Evolutionary conservation across 768 basidiomycete genomes (phyloP).

Genomic region (Lyophyllum semitale): DNA sequence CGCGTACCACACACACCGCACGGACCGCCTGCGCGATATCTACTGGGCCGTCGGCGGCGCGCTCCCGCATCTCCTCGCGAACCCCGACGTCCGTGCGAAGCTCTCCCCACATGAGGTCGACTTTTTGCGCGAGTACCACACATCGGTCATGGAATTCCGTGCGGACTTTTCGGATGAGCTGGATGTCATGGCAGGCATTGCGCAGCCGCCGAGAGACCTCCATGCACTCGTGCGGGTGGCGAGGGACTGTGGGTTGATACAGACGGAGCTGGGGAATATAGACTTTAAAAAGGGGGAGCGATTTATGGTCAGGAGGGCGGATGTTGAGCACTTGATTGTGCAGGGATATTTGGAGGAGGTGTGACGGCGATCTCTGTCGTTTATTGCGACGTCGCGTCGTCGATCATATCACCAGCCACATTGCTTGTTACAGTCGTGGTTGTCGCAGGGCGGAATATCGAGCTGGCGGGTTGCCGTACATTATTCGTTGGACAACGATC

Average conservation of each 20-base stretch:
- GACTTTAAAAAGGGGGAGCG: constrained; percentile 89
- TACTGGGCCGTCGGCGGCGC: constrained; percentile 93
- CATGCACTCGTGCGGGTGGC: constrained; percentile 87
- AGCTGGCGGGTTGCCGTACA: too few species aligned
- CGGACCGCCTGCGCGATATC: constrained; percentile 80
- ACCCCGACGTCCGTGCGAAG: constrained; percentile 67
- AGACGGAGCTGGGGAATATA: constrained; percentile 88
- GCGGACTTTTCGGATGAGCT: constrained; percentile 83
- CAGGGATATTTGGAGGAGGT: constrained; percentile 93
- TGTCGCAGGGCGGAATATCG: too few species aligned
- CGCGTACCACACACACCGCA: constrained; percentile 87
- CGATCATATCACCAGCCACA: too few species aligned
- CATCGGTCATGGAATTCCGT: constrained; percentile 80
- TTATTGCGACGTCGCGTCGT: too few species aligned
- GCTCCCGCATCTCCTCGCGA: constrained; percentile 75
- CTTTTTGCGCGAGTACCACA: constrained; percentile 63
- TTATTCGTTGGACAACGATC: too few species aligned
- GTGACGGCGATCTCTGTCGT: too few species aligned
- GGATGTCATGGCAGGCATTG: constrained; percentile 83
- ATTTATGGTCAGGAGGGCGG: constrained; percentile 83
- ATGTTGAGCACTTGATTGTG: constrained; percentile 92
- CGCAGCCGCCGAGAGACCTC: constrained; percentile 83
- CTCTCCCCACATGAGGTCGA: constrained; percentile 75
- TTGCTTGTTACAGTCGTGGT: too few species aligned
- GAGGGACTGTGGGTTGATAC: constrained; percentile 87